These are phyloP conservation scores for Fusarium sp. DNA, from an alignment of 2,329 filamentous ascomycete species.

Conservation along the genomic window DNA sequence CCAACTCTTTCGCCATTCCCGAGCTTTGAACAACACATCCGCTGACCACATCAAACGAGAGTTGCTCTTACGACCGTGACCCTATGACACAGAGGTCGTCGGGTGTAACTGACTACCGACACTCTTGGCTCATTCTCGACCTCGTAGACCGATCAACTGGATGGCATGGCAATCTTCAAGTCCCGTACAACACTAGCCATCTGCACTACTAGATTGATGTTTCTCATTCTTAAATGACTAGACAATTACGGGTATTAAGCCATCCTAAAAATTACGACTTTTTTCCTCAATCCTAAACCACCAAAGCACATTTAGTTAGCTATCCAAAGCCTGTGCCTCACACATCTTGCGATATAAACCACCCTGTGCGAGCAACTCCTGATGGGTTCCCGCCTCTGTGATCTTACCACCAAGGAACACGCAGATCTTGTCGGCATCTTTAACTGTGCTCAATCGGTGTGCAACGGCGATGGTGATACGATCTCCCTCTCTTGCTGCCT, in stretches of 20 bases:
- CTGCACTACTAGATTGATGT: not conserved
- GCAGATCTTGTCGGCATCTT: conserved; percentile 71
- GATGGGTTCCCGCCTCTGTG: conserved; percentile 66
- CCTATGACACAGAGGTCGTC: not conserved
- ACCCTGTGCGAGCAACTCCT: conserved; percentile 58
- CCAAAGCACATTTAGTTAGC: conserved; percentile 23
- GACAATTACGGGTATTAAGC: conserved; percentile 19
- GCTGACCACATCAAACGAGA: conserved; percentile 10
- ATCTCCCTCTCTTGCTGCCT: conserved; percentile 75
- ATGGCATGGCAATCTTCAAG: not conserved
- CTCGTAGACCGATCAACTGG: not conserved
- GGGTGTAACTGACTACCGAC: too few species aligned
- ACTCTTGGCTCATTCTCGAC: conserved; percentile 18
- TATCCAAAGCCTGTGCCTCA: conserved; percentile 51
- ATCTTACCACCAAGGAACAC: conserved; percentile 67
- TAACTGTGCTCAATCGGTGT: conserved; percentile 90
- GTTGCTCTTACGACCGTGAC: not conserved
- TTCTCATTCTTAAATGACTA: not conserved
- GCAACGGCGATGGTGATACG: conserved; percentile 68
- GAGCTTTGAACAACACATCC: conserved; percentile 6
- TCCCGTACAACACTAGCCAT: not conserved
- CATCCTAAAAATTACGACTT: conserved; percentile 25
- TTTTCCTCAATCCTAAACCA: not conserved
- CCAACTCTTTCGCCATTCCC: conserved; percentile 16
- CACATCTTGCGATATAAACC: conserved; percentile 63